Evolutionary conservation across 306 rosid genomes (phyloP).

Genomic region (barrel medic (Medicago truncatula)): DNA sequence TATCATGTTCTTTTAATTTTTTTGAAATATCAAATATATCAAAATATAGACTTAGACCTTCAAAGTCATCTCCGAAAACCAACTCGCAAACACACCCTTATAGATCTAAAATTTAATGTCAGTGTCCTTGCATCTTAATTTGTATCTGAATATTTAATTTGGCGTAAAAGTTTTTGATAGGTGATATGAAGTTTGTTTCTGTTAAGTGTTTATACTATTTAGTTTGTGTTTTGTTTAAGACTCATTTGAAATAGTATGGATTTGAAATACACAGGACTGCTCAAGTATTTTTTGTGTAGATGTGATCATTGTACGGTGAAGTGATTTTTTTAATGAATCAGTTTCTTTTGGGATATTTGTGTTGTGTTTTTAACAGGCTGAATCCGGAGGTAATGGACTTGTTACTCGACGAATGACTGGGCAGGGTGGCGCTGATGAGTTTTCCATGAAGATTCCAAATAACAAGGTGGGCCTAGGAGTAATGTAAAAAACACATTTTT

Average conservation of each 20-base stretch:
- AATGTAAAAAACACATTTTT: not conserved
- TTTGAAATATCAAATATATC: no score
- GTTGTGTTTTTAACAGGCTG: slow-evolving; percentile 68
- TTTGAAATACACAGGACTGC: not conserved
- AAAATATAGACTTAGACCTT: no score
- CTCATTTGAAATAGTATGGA: not conserved
- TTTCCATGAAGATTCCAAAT: slow-evolving; percentile 78
- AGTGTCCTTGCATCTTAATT: not conserved
- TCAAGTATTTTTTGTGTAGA: not conserved
- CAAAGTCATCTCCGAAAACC: no score
- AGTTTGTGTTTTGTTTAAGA: not conserved
- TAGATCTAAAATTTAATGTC: not conserved
- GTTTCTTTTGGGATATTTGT: not conserved
- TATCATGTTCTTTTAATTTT: no score
- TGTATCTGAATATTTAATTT: not conserved
- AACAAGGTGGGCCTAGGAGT: slow-evolving; percentile 68
- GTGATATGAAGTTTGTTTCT: not conserved
- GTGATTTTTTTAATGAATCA: not conserved
- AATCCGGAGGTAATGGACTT: slow-evolving; percentile 85
- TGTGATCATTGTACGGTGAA: not conserved
- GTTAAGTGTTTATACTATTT: not conserved
- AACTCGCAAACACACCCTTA: no score
- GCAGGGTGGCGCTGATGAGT: slow-evolving; percentile 80
- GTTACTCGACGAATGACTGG: slow-evolving; percentile 71
- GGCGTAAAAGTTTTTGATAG: not conserved